These are phyloP conservation scores for Botrytis galanthina DNA, from an alignment of 2,329 filamentous ascomycete species.

Conservation along the genomic window DNA sequence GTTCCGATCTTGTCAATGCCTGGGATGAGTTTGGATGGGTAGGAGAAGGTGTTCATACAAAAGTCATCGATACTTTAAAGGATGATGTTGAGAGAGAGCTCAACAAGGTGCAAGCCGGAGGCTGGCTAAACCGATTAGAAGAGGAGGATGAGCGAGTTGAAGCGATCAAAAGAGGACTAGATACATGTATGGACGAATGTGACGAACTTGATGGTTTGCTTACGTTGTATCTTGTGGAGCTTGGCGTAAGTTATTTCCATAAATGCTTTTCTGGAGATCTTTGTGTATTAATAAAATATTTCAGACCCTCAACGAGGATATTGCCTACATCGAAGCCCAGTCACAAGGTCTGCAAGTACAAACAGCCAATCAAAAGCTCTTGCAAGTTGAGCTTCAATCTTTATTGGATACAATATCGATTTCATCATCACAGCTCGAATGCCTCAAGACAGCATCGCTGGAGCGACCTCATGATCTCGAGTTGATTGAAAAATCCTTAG, in stretches of 20 bases:
- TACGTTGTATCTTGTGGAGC: constrained; percentile 90
- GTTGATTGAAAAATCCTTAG: constrained; percentile 73
- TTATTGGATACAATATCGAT: constrained; percentile 92
- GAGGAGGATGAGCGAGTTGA: constrained; percentile 89
- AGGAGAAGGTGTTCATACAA: constrained; percentile 69
- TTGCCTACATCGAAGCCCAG: constrained; percentile 95
- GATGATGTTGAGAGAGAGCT: constrained; percentile 82
- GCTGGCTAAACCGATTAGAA: constrained; percentile 80
- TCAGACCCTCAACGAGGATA: constrained; percentile 90
- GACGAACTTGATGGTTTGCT: constrained; percentile 93
- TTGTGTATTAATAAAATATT: constrained; percentile 29
- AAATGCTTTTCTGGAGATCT: constrained; percentile 39
- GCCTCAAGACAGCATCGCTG: constrained; percentile 70
- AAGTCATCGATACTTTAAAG: constrained; percentile 77
- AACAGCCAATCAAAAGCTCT: constrained; percentile 91
- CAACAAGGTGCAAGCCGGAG: constrained; percentile 85
- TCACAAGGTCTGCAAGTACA: constrained; percentile 96
- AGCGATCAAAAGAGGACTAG: constrained; percentile 80
- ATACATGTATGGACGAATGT: constrained; percentile 88
- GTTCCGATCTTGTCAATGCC: constrained; percentile 76
- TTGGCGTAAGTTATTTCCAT: constrained; percentile 70
- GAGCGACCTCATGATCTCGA: constrained; percentile 68
- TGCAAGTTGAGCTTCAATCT: constrained; percentile 81
- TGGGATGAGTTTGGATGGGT: constrained; percentile 89
- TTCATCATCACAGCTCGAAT: constrained; percentile 69